Conservation (phyloP, 202 grass and related monocot species). For the Cymbopogon flexuosus region DNA sequence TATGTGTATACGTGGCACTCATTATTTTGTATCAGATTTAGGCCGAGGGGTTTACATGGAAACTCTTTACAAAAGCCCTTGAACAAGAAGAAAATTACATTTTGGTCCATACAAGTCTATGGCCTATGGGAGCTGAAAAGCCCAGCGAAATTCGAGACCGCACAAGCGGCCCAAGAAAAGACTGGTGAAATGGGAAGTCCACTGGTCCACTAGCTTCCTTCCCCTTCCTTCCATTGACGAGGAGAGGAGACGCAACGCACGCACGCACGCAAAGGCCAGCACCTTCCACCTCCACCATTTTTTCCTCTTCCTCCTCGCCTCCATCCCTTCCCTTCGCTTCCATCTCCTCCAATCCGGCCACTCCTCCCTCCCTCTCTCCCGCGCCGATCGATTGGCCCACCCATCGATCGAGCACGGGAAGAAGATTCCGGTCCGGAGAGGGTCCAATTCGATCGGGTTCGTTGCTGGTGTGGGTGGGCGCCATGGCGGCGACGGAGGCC, state of each 20-base stretch:
- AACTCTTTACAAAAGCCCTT: too few species aligned
- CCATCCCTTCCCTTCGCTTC: background rate
- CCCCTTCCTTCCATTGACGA: background rate
- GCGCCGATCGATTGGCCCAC: conserved; percentile 15
- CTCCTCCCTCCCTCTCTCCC: background rate
- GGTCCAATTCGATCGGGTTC: background rate
- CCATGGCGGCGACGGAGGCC: conserved; percentile 58
- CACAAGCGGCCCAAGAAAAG: background rate
- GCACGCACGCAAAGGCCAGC: conserved; percentile 17
- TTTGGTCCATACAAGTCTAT: too few species aligned
- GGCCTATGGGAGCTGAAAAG: background rate
- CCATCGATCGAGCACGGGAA: conserved; percentile 18
- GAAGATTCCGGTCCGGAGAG: background rate
- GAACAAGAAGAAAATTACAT: too few species aligned
- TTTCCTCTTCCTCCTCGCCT: conserved; percentile 28
- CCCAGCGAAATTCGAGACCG: background rate
- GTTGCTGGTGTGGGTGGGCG: background rate
- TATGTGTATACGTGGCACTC: too few species aligned
- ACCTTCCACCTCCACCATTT: conserved; percentile 19
- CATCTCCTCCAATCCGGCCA: background rate
- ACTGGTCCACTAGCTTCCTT: background rate
- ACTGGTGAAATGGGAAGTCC: background rate
- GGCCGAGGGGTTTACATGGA: too few species aligned
- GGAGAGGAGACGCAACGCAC: background rate
- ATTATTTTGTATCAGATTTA: too few species aligned